Evolutionary conservation across 2,329 filamentous ascomycete species (phyloP).

Genomic region (Colletotrichum salicis): DNA sequence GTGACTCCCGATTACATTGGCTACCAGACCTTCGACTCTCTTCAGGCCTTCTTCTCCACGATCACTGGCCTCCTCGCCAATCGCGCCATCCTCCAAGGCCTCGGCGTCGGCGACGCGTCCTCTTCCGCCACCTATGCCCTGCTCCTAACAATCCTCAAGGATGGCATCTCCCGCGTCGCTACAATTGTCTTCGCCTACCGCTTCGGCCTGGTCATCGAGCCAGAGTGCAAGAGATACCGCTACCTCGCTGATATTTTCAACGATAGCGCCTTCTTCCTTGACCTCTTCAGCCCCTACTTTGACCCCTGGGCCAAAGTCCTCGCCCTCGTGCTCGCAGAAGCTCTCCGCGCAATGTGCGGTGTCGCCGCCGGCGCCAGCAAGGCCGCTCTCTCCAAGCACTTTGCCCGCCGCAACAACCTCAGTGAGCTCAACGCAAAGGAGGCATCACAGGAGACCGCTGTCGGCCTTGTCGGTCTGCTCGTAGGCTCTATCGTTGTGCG

Average conservation of each 20-base stretch:
- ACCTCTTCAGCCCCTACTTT: constrained; percentile 81
- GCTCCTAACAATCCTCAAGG: constrained; percentile 84
- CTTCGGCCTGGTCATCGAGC: constrained; percentile 84
- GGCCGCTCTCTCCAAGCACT: constrained; percentile 90
- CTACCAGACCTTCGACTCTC: constrained; percentile 77
- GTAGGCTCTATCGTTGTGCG: constrained; percentile 85
- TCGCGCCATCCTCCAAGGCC: constrained; percentile 79
- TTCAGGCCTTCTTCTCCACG: constrained; percentile 86
- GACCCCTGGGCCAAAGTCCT: constrained; percentile 62
- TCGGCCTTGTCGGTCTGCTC: constrained; percentile 88
- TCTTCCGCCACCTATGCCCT: constrained; percentile 84
- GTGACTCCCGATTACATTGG: constrained; percentile 86
- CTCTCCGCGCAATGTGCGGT: constrained; percentile 76
- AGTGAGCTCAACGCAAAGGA: constrained; percentile 96
- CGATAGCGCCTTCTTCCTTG: constrained; percentile 85
- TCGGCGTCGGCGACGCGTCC: constrained; percentile 85
- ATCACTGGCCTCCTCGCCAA: constrained; percentile 84
- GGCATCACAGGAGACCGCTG: constrained; percentile 93
- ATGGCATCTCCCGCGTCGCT: constrained; percentile 81
- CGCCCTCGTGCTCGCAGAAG: constrained; percentile 61
- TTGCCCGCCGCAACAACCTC: constrained; percentile 86
- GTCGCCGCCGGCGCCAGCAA: constrained; percentile 92
- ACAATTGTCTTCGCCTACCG: constrained; percentile 89
- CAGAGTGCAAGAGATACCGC: constrained; percentile 90
- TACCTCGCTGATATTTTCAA: constrained; percentile 91